These are phyloP conservation scores for Flaveria floridana DNA, from an alignment of 140 eudicot species.

Conservation along the genomic window DNA sequence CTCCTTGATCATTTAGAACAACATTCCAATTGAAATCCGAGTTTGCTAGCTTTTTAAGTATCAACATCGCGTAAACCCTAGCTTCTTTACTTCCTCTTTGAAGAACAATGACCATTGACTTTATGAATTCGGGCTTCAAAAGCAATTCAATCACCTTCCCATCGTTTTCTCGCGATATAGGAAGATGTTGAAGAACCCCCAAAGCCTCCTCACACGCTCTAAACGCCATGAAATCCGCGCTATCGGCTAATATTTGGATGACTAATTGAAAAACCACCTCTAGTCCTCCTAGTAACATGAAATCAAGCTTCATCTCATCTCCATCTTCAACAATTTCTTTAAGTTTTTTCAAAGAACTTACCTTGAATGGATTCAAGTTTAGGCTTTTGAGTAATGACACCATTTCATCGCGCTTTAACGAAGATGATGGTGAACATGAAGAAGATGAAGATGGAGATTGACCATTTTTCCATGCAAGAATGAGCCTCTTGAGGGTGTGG, in stretches of 20 bases:
- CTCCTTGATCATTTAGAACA: conserved; percentile 44
- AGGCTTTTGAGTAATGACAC: conserved; percentile 38
- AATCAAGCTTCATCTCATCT: conserved; percentile 49
- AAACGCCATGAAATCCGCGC: conserved; percentile 45
- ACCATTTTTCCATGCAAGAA: conserved; percentile 43
- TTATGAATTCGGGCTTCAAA: conserved; percentile 47
- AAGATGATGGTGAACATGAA: conserved; percentile 14
- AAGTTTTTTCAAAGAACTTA: conserved; percentile 45
- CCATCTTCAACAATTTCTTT: conserved; percentile 38
- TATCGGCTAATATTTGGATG: conserved; percentile 43
- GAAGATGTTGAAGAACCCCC: conserved; percentile 43
- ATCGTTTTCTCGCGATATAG: conserved; percentile 37
- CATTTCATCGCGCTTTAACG: conserved; percentile 45
- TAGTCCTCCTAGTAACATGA: conserved; percentile 45
- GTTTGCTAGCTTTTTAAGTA: conserved; percentile 41
- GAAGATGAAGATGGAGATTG: conserved; percentile 16
- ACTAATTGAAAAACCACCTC: conserved; percentile 48
- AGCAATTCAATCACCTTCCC: conserved; percentile 34
- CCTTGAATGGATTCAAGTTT: conserved; percentile 58
- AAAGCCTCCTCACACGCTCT: conserved; percentile 66
- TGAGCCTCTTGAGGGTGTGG: conserved; percentile 62
- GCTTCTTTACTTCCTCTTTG: conserved; percentile 67
- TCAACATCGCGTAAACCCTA: conserved; percentile 48
- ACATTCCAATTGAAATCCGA: conserved; percentile 41
- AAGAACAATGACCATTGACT: conserved; percentile 52